phyloP scores from a whole-genome alignment of 495 filamentous ascomycete genomes.

The Trichoderma virens region DNA sequence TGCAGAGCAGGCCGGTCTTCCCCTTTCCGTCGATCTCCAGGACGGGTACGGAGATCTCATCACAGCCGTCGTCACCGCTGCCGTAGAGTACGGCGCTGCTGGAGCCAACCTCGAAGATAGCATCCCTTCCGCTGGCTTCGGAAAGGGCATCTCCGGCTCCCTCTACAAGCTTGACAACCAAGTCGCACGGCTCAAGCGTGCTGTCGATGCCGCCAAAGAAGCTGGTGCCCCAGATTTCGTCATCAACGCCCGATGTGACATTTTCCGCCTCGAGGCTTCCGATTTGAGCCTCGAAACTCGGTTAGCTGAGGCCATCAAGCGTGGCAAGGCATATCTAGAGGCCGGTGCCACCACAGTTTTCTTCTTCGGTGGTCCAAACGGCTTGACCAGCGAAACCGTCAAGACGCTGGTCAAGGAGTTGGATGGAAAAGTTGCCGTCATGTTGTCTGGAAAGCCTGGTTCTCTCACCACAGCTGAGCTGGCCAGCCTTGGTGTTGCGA shows the following conservation, averaged over 20 bases:
- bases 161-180: constrained; percentile 25
- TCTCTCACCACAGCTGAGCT: constrained; percentile 28
- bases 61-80: constrained; percentile 23
- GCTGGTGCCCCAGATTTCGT: constrained; percentile 36
- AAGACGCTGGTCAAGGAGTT: constrained; percentile 23
- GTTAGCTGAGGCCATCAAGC: constrained; percentile 30
- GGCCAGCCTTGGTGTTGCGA: constrained; percentile 33
- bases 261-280: constrained; percentile 19
- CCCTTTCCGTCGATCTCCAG: constrained; percentile 39
- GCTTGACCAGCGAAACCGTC: constrained; percentile 27
- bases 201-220: constrained; percentile 17
- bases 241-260: constrained; percentile 40
- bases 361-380: constrained; percentile 39
- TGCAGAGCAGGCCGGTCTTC: constrained; percentile 17
- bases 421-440: constrained; percentile 30
- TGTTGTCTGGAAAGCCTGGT: constrained; percentile 13
- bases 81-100: constrained; percentile 33
- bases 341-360: constrained; percentile 39
- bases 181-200: constrained; percentile 24
- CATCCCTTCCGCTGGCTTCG: constrained; percentile 8
- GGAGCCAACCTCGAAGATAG: constrained; percentile 39
- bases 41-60: constrained; percentile 35
- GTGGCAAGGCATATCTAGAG: constrained; percentile 35
- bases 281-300: background rate
- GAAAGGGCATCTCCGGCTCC: constrained; percentile 12